Conservation (phyloP, 768 basidiomycete genomes). For the Lanmaoa pseudosensibilis region DNA sequence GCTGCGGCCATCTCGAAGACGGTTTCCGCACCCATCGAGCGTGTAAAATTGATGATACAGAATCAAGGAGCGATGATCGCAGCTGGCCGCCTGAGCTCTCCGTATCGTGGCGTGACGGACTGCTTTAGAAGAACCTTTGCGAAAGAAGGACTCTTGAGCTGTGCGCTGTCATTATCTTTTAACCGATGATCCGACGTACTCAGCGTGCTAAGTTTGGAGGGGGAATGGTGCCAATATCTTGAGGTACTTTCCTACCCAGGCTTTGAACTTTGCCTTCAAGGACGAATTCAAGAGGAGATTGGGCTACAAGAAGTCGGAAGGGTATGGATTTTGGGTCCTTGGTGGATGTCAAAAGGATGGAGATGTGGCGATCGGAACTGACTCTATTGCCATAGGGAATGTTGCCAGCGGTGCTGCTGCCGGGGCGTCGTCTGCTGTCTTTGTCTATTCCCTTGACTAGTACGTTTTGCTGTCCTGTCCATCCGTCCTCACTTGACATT, state of each 20-base stretch:
- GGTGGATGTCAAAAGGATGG: conserved; percentile 19
- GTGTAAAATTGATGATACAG: conserved; percentile 41
- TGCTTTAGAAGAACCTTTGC: conserved; percentile 35
- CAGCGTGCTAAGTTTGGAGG: conserved; percentile 39
- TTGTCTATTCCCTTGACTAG: conserved; percentile 50
- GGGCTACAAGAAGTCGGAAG: conserved; percentile 38
- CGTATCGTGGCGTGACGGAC: conserved; percentile 38
- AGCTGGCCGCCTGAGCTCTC: conserved; percentile 37
- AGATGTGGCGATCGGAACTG: neutral
- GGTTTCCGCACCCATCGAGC: conserved; percentile 41
- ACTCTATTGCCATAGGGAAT: conserved; percentile 32
- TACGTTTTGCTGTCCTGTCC: conserved; percentile 12
- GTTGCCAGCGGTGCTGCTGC: conserved; percentile 44
- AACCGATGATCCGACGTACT: neutral
- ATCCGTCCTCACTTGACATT: neutral
- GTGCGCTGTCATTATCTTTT: conserved; percentile 25
- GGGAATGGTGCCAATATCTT: conserved; percentile 45
- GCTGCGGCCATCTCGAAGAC: conserved; percentile 40
- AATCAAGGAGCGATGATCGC: conserved; percentile 40
- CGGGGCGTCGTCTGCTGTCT: conserved; percentile 42
- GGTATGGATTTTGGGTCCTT: conserved; percentile 38
- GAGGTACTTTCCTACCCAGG: conserved; percentile 49
- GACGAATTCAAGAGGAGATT: conserved; percentile 42
- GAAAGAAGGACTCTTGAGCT: conserved; percentile 39
- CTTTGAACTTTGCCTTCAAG: conserved; percentile 50